Base-by-base conservation (phyloP, 1,284 basidiomycete genomes). In the Sanghuangporus sanghuang region DNA sequence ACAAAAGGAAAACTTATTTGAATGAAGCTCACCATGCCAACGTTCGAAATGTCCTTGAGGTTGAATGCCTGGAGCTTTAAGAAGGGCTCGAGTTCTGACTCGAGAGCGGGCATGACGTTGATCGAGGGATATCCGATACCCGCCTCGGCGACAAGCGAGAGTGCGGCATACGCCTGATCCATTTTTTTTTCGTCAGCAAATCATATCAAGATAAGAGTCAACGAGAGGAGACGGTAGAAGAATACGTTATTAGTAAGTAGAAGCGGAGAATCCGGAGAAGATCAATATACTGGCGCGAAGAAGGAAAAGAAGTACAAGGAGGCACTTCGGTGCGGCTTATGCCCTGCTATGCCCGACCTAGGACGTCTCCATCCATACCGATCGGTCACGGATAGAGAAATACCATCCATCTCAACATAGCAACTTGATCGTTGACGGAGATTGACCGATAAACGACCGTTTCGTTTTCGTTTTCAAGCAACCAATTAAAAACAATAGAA, bases 71-170 rank as follows among this genome's bases (percentile, higher is more conserved):
- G 58, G 50, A 70, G 65, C 46, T 70, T 70, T 8, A 58, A 44
- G 57, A 67, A 68, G 23, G 68, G 68, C 54, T 70, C 64, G 59
- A 71, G 63, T 49, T 70, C 70, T 14, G 60, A 48, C 52, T 71
- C 70, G 35, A 69, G 66, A 21, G 70, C 70, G n/a, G 70, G 64
- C 14, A 66, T 63, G 5, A 68, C 63, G 3, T 62, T 66, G 16
- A 69, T 48, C 18, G 61, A 36, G 36, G 16, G 9, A 18, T 35
- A 35, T 36, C 32, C 53, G 16, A 54, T 6, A 38, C 23, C 27
- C 16, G 21, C 12, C 6, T 8, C 21, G 9, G 14, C 27, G 6
- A 8, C 21, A n/a, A 54, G 53, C 14, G 53, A 54, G 2, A 54
- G 27, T n/a, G 53, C 53, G 32, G 53, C 53, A 32, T 35, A 54